phyloP scores from a whole-genome alignment of 208 protist genomes.

The Leishmania arabica region DNA sequence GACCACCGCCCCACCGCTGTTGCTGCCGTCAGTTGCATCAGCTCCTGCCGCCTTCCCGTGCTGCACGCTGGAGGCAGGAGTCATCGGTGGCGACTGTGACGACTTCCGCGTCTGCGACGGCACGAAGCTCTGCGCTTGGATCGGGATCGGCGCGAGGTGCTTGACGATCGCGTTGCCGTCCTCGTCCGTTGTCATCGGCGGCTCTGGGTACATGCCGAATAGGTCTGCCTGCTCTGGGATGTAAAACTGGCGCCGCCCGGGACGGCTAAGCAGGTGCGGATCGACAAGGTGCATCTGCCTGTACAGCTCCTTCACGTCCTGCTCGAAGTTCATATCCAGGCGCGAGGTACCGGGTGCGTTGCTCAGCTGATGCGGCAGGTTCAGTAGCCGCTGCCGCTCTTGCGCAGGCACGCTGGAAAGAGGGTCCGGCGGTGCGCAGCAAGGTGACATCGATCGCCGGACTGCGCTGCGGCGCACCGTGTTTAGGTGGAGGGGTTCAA shows the following conservation, averaged over 20 bases:
- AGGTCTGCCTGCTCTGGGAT: conserved; percentile 42
- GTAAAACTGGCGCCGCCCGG: conserved; percentile 48
- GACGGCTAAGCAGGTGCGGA: conserved; percentile 40
- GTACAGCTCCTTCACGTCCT: conserved; percentile 66
- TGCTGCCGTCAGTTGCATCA: not conserved
- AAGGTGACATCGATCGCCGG: conserved; percentile 12
- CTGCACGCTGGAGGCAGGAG: not conserved
- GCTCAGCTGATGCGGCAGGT: conserved; percentile 20
- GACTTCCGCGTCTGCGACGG: conserved; percentile 9
- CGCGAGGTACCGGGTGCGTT: conserved; percentile 28
- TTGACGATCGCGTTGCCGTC: conserved; percentile 19
- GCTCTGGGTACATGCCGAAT: conserved; percentile 48
- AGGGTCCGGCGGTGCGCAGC: conserved; percentile 10
- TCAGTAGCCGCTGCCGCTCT: conserved; percentile 28
- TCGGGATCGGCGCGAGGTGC: conserved; percentile 22
- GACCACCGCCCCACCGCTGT: not conserved
- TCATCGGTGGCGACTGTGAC: not conserved
- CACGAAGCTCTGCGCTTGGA: conserved; percentile 18
- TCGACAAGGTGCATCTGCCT: conserved; percentile 63
- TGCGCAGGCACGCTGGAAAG: conserved; percentile 18
- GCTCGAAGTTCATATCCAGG: conserved; percentile 55
- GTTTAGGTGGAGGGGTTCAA: conserved; percentile 22
- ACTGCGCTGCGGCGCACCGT: conserved; percentile 24
- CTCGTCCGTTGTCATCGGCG: conserved; percentile 30
- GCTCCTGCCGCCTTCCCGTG: not conserved